Evolutionary conservation across 345 rosid species (phyloP).

Genomic region (Xanthoceras sorbifolium): DNA sequence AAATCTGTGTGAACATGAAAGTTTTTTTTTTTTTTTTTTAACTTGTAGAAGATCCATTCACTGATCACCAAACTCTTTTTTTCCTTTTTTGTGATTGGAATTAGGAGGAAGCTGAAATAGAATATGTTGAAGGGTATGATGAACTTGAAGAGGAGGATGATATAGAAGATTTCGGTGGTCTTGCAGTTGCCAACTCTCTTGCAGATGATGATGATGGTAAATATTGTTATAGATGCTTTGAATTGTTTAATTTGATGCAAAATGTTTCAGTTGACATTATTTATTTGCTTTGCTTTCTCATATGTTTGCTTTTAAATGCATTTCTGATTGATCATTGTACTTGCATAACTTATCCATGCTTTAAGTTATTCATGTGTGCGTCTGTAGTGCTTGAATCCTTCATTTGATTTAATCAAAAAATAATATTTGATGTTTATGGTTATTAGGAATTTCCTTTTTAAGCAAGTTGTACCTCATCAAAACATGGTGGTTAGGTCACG

Average conservation of each 20-base stretch:
- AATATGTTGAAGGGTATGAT: conserved; percentile 79
- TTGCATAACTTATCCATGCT: background rate
- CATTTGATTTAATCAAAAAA: background rate
- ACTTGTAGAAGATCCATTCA: background rate
- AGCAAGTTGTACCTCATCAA: background rate
- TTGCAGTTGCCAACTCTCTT: conserved; percentile 34
- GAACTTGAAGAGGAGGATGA: conserved; percentile 88
- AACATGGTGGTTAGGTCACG: background rate
- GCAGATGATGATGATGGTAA: conserved; percentile 44
- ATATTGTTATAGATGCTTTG: background rate
- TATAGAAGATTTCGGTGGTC: conserved; percentile 75
- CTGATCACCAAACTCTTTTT: background rate
- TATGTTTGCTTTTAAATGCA: conserved; percentile 4
- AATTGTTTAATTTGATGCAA: background rate
- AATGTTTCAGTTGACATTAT: background rate
- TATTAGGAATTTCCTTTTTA: too few relatives aligned
- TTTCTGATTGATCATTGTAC: background rate
- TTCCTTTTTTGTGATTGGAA: conserved; percentile 12
- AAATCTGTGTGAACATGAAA: background rate
- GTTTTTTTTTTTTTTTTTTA: background rate
- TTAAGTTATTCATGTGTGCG: background rate
- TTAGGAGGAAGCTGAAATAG: conserved; percentile 64
- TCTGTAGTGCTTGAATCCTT: background rate
- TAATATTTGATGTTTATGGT: background rate
- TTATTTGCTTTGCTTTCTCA: background rate